Percentiles rank a stretch among this genome's conserved stretches.
Evolutionary conservation across 2,329 filamentous ascomycete genomes (phyloP).

Genomic region (Fusarium sp.): DNA sequence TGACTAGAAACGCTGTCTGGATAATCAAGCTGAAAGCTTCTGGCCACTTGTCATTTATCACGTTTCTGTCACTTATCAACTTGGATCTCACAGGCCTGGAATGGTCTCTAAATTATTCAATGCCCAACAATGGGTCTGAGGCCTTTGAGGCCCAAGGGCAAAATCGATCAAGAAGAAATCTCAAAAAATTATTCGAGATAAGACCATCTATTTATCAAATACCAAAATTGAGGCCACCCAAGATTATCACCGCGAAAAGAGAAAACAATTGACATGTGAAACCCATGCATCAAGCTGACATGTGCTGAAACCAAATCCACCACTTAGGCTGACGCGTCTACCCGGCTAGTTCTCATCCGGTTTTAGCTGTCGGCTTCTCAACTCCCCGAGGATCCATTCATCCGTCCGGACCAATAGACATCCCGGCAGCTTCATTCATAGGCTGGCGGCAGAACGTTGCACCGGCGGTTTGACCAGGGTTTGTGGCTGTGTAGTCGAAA

Average conservation of each 20-base stretch:
- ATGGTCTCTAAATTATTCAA: background rate
- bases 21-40: background rate
- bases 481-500: background rate
- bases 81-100: background rate
- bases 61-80: background rate
- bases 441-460: conserved; percentile 1
- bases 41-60: background rate
- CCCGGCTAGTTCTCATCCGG: background rate
- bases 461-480: conserved; percentile 4
- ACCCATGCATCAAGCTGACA: background rate
- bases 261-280: background rate
- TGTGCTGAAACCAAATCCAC: background rate
- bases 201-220: background rate
- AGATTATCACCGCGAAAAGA: background rate
- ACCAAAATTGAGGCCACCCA: background rate
- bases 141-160: background rate
- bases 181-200: background rate
- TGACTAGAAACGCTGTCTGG: background rate
- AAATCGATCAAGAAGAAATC: background rate
- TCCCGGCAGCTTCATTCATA: background rate
- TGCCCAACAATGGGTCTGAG: background rate
- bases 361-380: background rate
- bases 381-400: background rate
- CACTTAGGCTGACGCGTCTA: background rate
- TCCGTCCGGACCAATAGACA: background rate